Evolutionary conservation across 257 asterid genomes (phyloP), one percentile per base, ranked within the genome.

Genomic region (Nicotiana tabacum): DNA sequence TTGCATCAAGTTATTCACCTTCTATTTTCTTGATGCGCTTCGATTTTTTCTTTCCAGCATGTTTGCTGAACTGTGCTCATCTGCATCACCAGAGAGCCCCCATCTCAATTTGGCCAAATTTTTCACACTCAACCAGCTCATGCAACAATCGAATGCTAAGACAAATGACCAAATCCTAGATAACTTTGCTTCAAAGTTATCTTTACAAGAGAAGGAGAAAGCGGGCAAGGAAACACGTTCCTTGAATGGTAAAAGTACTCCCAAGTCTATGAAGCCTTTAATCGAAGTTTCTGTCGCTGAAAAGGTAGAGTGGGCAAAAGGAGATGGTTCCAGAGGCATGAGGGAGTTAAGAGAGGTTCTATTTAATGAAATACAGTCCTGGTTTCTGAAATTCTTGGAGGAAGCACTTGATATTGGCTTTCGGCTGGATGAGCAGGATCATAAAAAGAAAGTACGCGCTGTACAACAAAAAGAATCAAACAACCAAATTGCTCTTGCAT

Each of bases 301-400:
- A 17, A 95, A 87, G 83, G 80, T 88, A 55, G 98, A 95, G 86
- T 95, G 99, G 98, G 91, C 93, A 3, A 94, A 87, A 24, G 87
- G 82, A 8, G 94, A 91, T 17, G 91, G 95, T 64, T 66, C 81
- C 3, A 88, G 84, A 64, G 91, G 89, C 66, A 83, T 82, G n/a
- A 67, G n/a, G 76, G 96, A 95, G 81, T 83, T 94, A 37, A 83
- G 77, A 77, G 89, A 83, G 66, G 66, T 64, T 53, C 92, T 95
- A 8, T 35, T 82, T 11, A 77, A 83, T 58, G 97, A 92, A 87
- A 81, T 90, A 9, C 92, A 83, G 15, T 67, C 93, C 2, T 94
- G 99, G 98, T 95, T 95, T 87, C 85, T 95, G 60, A 90, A 83
- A 70, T 95, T 94, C 91, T 85, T 95, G 77, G 94, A 91, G 13